Percentiles rank a stretch among this genome's conserved stretches.
Evolutionary conservation across 2,329 filamentous ascomycete genomes (phyloP).

Genomic region (Pseudogymnoascus sp.): DNA sequence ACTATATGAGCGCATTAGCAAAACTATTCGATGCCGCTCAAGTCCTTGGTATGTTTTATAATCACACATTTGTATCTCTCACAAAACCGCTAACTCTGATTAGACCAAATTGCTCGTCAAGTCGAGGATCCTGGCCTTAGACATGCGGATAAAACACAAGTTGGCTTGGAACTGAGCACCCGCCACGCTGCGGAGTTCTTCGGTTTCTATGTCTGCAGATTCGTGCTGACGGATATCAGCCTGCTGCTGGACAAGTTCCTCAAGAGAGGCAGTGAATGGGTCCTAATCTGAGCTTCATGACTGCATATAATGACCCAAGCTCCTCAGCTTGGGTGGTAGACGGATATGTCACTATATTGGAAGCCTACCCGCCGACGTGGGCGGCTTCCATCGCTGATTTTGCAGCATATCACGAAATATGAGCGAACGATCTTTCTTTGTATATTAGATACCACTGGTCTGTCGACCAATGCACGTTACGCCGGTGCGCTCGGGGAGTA

Average conservation of each 20-base stretch:
- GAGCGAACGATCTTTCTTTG: slow-evolving; percentile 8
- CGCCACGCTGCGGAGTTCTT: slow-evolving; percentile 96
- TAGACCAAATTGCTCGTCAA: slow-evolving; percentile 92
- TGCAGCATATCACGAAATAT: slow-evolving; percentile 9
- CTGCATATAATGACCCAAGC: background rate
- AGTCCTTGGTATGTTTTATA: slow-evolving; percentile 66
- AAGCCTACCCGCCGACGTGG: background rate
- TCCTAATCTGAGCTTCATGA: slow-evolving; percentile 39
- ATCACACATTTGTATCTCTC: background rate
- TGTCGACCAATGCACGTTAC: slow-evolving; percentile 2
- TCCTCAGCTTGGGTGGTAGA: background rate
- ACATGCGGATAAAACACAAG: slow-evolving; percentile 87
- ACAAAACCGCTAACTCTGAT: slow-evolving; percentile 22
- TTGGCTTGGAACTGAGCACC: slow-evolving; percentile 87
- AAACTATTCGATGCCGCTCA: slow-evolving; percentile 89
- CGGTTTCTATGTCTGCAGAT: slow-evolving; percentile 91
- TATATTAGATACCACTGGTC: slow-evolving; percentile 8
- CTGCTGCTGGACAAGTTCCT: slow-evolving; percentile 92
- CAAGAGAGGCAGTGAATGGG: slow-evolving; percentile 95
- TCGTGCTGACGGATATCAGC: slow-evolving; percentile 78
- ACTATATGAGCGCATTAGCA: slow-evolving; percentile 87
- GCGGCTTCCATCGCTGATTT: slow-evolving; percentile 3
- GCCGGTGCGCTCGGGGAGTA: background rate
- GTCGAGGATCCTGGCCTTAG: slow-evolving; percentile 90
- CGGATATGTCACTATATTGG: background rate